These are phyloP conservation scores for Geotrichum macrosporum DNA, from an alignment of 1,139 yeast genomes.

Conservation along the genomic window DNA sequence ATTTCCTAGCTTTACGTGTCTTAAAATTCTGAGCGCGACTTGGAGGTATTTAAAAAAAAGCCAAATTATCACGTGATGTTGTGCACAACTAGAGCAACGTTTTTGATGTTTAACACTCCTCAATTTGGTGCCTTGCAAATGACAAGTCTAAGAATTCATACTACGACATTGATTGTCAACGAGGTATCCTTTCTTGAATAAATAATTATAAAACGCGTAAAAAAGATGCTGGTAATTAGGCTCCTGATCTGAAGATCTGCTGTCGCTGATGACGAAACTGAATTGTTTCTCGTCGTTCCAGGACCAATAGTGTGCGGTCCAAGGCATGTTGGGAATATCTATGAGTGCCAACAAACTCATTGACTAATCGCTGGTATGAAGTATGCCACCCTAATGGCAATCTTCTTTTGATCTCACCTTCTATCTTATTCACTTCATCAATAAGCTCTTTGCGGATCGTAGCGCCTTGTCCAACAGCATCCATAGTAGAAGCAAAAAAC, in stretches of 20 bases:
- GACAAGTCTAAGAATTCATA: neutral
- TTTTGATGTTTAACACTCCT: neutral
- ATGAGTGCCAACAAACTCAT: slow-evolving; percentile 66
- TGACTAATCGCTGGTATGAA: slow-evolving; percentile 73
- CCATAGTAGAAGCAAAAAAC: slow-evolving; percentile 96
- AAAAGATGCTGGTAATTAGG: slow-evolving; percentile 35
- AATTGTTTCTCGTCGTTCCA: slow-evolving; percentile 83
- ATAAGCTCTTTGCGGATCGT: slow-evolving; percentile 50
- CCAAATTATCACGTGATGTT: slow-evolving; percentile 1
- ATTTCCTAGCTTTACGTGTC: neutral
- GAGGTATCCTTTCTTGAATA: neutral
- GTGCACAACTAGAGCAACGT: neutral
- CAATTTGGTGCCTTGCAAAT: too few species aligned
- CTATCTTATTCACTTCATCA: slow-evolving; percentile 72
- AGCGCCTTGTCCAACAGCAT: slow-evolving; percentile 87
- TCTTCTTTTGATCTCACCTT: slow-evolving; percentile 80
- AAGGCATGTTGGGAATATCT: slow-evolving; percentile 53
- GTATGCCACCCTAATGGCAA: slow-evolving; percentile 97
- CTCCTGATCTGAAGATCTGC: slow-evolving; percentile 76
- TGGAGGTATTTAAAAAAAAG: neutral
- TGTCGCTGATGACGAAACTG: slow-evolving; percentile 87
- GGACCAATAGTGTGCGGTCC: slow-evolving; percentile 73
- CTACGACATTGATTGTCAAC: neutral
- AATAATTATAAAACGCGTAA: neutral
- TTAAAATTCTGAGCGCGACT: neutral